phyloP scores from a whole-genome alignment of 169 alveolate genomes.

The Ichthyophthirius multifiliis region DNA sequence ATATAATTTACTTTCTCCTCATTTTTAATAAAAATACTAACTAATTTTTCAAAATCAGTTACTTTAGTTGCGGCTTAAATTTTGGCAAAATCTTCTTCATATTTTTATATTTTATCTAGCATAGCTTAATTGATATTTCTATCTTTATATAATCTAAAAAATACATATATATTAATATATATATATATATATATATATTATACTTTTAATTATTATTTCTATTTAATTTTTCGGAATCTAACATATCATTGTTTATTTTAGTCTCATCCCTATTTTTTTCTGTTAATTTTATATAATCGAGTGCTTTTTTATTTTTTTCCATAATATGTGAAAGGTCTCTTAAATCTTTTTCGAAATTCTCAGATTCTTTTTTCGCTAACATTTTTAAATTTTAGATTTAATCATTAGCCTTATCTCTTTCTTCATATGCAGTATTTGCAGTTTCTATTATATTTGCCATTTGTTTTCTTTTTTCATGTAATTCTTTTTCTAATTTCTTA shows the following conservation, averaged over 20 bases:
- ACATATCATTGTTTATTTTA: constrained; percentile 37
- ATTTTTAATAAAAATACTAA: constrained; percentile 74
- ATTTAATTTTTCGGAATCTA: constrained; percentile 35
- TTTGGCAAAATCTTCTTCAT: constrained; percentile 86
- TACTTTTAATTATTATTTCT: constrained; percentile 38
- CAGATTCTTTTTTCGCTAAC: constrained; percentile 75
- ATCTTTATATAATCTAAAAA: constrained; percentile 43
- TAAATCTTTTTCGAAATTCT: constrained; percentile 81
- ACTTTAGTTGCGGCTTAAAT: constrained; percentile 89
- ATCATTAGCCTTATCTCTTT: constrained; percentile 86
- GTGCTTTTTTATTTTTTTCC: constrained; percentile 66
- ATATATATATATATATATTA: not conserved
- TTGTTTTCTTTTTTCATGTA: constrained; percentile 77
- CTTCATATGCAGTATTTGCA: constrained; percentile 86
- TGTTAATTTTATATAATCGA: constrained; percentile 62
- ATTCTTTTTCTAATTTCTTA: constrained; percentile 85
- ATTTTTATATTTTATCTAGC: constrained; percentile 62
- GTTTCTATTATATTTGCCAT: constrained; percentile 86
- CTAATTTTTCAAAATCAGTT: constrained; percentile 77
- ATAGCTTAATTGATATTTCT: constrained; percentile 27
- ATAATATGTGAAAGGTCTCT: constrained; percentile 73
- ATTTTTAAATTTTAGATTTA: constrained; percentile 66
- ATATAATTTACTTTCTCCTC: constrained; percentile 71
- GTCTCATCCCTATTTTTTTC: constrained; percentile 57
- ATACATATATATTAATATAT: constrained; percentile 15